Percentiles rank a stretch among this genome's conserved stretches.
These are phyloP conservation scores for Trichosporon faecale DNA, from an alignment of 1,284 basidiomycete species.

Conservation along the genomic window DNA sequence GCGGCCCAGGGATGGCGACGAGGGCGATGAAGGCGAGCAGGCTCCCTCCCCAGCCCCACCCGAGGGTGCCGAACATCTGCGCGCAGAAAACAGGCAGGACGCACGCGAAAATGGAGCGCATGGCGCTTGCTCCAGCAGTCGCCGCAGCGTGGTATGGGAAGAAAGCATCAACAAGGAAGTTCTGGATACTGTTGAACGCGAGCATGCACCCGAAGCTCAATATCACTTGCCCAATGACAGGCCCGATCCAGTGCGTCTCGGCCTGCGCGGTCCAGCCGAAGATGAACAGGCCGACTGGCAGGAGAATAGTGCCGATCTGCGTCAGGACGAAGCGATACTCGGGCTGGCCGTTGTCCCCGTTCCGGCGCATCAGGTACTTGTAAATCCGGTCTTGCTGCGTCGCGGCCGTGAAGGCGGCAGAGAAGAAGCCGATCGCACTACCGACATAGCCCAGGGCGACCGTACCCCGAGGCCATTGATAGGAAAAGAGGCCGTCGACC, in stretches of 20 bases:
- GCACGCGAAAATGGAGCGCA: slow-evolving; percentile 49
- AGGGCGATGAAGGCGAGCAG: slow-evolving; percentile 50
- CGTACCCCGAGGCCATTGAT: slow-evolving; percentile 50
- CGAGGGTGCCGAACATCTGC: slow-evolving; percentile 52
- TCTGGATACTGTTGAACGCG: slow-evolving; percentile 52
- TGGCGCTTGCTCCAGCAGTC: slow-evolving; percentile 48
- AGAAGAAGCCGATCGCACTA: slow-evolving; percentile 51
- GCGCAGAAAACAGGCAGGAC: slow-evolving; percentile 53
- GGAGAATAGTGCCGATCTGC: slow-evolving; percentile 54
- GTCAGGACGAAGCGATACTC: slow-evolving; percentile 53
- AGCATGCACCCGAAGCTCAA: slow-evolving; percentile 49
- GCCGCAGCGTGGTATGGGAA: slow-evolving; percentile 55
- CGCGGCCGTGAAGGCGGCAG: slow-evolving; percentile 48
- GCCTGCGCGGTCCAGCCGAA: slow-evolving; percentile 51
- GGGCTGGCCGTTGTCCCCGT: slow-evolving; percentile 45
- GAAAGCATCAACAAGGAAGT: slow-evolving; percentile 54
- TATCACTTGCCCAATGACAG: slow-evolving; percentile 42
- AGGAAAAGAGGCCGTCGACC: slow-evolving; percentile 46
- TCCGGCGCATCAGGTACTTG: slow-evolving; percentile 35
- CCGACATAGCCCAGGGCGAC: slow-evolving; percentile 52
- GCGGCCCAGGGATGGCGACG: slow-evolving; percentile 51
- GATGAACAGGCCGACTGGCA: slow-evolving; percentile 53
- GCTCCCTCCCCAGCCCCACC: slow-evolving; percentile 54
- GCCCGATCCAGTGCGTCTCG: slow-evolving; percentile 50
- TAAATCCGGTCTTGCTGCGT: slow-evolving; percentile 53